A percentile compares a stretch with the other conserved stretches of the same genome.
Conservation (phyloP, 768 basidiomycete genomes). For the Collybia nuda region DNA sequence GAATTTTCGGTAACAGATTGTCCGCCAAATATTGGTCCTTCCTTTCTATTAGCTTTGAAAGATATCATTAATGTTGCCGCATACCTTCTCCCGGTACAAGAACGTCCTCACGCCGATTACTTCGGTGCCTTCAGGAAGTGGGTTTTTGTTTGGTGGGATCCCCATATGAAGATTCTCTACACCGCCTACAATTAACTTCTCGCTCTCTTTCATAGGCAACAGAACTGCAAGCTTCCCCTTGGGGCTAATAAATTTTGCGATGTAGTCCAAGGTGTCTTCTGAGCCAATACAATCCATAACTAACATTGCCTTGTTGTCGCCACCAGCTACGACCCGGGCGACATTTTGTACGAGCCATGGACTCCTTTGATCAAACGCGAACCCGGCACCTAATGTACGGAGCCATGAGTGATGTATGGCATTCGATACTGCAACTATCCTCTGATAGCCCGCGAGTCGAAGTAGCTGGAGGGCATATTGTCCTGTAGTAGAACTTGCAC, state of each 20-base stretch:
- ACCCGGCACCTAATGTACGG: conserved; percentile 32
- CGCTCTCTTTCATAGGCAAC: conserved; percentile 46
- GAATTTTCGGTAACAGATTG: conserved; percentile 44
- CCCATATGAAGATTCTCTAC: conserved; percentile 30
- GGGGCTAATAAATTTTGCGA: conserved; percentile 36
- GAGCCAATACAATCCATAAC: conserved; percentile 34
- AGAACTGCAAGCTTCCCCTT: conserved; percentile 41
- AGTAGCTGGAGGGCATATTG: conserved; percentile 36
- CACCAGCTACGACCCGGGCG: conserved; percentile 20
- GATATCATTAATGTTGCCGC: conserved; percentile 7
- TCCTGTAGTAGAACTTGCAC: conserved; percentile 37
- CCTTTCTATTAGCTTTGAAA: neutral
- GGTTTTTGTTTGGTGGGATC: conserved; percentile 31
- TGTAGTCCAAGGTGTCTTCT: conserved; percentile 28
- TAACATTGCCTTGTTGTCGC: conserved; percentile 22
- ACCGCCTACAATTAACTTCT: conserved; percentile 28
- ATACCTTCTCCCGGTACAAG: conserved; percentile 32
- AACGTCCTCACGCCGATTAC: conserved; percentile 41
- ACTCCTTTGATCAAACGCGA: conserved; percentile 34
- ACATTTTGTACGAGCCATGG: conserved; percentile 27
- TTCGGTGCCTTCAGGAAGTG: conserved; percentile 35
- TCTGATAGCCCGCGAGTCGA: conserved; percentile 34
- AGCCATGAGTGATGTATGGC: conserved; percentile 19
- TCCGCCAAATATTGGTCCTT: conserved; percentile 39
- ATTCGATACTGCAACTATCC: conserved; percentile 37